phyloP scores from a whole-genome alignment of 2,329 filamentous ascomycete genomes.

The Lasiodiplodia hormozganensis region DNA sequence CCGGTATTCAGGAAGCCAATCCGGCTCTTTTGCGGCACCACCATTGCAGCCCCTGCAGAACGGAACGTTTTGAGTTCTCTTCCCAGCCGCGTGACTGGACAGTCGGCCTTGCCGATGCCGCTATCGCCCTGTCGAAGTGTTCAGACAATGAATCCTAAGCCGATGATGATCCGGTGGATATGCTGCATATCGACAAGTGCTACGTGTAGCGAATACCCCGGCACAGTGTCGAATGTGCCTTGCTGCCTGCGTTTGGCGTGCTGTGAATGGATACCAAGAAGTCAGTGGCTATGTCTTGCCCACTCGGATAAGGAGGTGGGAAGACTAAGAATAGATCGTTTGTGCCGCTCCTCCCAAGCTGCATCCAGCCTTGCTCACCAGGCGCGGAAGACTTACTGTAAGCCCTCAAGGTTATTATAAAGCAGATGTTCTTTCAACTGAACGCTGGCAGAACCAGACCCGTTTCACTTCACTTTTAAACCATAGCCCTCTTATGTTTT shows the following conservation, averaged over 20 bases:
- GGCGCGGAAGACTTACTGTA: background rate
- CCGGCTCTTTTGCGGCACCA: background rate
- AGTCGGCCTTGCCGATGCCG: background rate
- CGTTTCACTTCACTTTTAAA: background rate
- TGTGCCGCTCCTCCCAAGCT: background rate
- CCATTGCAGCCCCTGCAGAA: background rate
- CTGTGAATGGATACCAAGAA: slow-evolving; percentile 5
- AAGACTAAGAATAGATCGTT: slow-evolving; percentile 2
- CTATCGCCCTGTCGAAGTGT: background rate
- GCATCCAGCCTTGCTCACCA: background rate
- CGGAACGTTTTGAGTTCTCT: background rate
- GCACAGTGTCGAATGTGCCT: background rate
- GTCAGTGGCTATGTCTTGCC: background rate
- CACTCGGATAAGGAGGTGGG: background rate
- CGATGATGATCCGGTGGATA: background rate
- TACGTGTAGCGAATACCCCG: background rate
- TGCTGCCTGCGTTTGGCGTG: background rate
- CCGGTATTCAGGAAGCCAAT: background rate
- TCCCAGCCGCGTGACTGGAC: background rate
- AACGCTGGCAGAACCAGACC: background rate
- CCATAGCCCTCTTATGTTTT: background rate
- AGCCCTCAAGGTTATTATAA: background rate
- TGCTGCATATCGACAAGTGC: background rate
- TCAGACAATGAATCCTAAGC: background rate
- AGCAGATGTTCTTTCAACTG: background rate